Evolutionary conservation across 2,329 filamentous ascomycete genomes (phyloP).

Genomic region (Calcarisporium arbuscula): DNA sequence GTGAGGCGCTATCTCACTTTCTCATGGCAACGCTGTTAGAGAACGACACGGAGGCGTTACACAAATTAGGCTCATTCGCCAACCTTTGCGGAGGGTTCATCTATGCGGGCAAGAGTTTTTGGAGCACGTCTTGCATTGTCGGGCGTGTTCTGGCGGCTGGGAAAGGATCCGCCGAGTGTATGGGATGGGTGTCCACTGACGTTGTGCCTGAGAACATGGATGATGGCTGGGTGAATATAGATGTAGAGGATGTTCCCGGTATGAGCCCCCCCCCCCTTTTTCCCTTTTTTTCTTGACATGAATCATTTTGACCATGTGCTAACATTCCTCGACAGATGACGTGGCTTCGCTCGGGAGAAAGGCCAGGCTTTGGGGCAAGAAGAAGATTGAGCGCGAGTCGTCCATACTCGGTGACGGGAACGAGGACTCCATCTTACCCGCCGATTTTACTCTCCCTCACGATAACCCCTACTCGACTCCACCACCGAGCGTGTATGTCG

Average conservation of each 20-base stretch:
- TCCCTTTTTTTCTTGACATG: slow-evolving; percentile 2
- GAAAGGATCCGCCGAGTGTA: slow-evolving; percentile 55
- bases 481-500: slow-evolving; percentile 41
- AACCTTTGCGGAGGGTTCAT: slow-evolving; percentile 60
- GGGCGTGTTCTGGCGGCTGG: slow-evolving; percentile 59
- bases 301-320: background rate
- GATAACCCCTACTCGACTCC: slow-evolving; percentile 46
- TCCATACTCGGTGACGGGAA: slow-evolving; percentile 53
- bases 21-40: slow-evolving; percentile 61
- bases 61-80: slow-evolving; percentile 52
- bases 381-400: slow-evolving; percentile 52
- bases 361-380: slow-evolving; percentile 56
- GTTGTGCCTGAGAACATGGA: slow-evolving; percentile 44
- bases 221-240: slow-evolving; percentile 55
- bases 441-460: slow-evolving; percentile 56
- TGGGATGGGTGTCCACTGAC: slow-evolving; percentile 63
- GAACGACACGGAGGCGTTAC: slow-evolving; percentile 54
- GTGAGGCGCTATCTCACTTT: slow-evolving; percentile 56
- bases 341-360: slow-evolving; percentile 44
- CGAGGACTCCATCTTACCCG: slow-evolving; percentile 46
- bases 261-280: slow-evolving; percentile 16
- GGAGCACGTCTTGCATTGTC: slow-evolving; percentile 61
- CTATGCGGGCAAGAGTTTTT: slow-evolving; percentile 59
- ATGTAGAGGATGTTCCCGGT: slow-evolving; percentile 48
- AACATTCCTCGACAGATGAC: slow-evolving; percentile 32